These are phyloP conservation scores for Chlorophyllum brunneum DNA, from an alignment of 768 basidiomycete species.

Conservation along the genomic window DNA sequence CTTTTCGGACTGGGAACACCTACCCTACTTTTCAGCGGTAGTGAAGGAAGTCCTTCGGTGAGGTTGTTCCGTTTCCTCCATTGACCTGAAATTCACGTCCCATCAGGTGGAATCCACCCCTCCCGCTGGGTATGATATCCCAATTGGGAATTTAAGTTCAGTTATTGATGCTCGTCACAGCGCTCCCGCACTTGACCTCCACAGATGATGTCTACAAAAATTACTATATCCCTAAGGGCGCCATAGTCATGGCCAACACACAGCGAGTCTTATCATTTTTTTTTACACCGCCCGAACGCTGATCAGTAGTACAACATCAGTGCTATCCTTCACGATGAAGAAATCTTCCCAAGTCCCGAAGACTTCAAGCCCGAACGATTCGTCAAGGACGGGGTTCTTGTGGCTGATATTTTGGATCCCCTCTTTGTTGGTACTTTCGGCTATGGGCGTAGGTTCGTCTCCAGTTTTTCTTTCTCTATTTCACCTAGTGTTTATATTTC, in stretches of 20 bases:
- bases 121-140: background rate
- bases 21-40: constrained; percentile 18
- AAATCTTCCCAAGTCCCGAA: constrained; percentile 17
- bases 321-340: constrained; percentile 21
- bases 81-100: background rate
- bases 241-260: background rate
- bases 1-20: constrained; percentile 15
- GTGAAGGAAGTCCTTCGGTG: constrained; percentile 19
- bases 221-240: constrained; percentile 1
- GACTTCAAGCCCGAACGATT: constrained; percentile 20
- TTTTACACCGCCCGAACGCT: background rate
- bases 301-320: background rate
- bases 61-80: background rate
- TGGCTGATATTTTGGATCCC: constrained; percentile 23
- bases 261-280: background rate
- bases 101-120: background rate
- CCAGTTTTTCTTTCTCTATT: background rate
- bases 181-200: background rate
- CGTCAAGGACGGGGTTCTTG: constrained; percentile 15
- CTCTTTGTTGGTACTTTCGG: constrained; percentile 23
- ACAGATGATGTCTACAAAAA: background rate
- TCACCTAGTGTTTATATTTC: background rate
- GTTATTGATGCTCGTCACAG: background rate
- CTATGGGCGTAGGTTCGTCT: constrained; percentile 25
- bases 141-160: background rate